A percentile compares a stretch with the other conserved stretches of the same genome.
phyloP scores from a whole-genome alignment of 345 rosid species.

The Eucalyptus caleyi region DNA sequence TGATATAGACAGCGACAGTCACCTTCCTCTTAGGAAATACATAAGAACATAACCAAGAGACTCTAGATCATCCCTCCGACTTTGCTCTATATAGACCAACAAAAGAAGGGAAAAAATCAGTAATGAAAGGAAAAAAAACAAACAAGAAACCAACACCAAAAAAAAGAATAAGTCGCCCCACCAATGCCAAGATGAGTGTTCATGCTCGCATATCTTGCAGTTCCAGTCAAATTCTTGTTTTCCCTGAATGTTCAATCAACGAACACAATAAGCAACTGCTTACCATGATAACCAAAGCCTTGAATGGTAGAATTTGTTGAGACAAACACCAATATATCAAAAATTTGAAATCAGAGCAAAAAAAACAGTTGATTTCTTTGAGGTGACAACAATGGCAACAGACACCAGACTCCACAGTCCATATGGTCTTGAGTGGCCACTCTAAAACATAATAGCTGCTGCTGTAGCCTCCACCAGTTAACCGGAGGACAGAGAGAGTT shows the following conservation, averaged over 20 bases:
- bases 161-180: neutral
- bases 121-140: neutral
- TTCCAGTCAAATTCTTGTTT: constrained; percentile 92
- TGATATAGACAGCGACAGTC: neutral
- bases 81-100: constrained; percentile 53
- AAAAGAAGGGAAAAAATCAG: neutral
- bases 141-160: neutral
- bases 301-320: neutral
- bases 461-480: neutral
- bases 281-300: neutral
- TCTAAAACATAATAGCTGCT: neutral
- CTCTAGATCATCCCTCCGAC: constrained; percentile 96
- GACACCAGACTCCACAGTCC: neutral
- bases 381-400: neutral
- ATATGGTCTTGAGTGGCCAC: neutral
- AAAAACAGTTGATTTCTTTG: neutral
- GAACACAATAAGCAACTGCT: neutral
- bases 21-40: constrained; percentile 98
- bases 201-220: constrained; percentile 99
- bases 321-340: neutral
- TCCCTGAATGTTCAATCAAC: constrained; percentile 38
- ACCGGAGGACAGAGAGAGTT: neutral
- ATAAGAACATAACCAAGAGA: constrained; percentile 97
- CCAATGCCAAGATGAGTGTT: constrained; percentile 99
- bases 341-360: neutral